Conservation (phyloP, 192 early-diverging fungal species). For the Powellomyces hirtus region DNA sequence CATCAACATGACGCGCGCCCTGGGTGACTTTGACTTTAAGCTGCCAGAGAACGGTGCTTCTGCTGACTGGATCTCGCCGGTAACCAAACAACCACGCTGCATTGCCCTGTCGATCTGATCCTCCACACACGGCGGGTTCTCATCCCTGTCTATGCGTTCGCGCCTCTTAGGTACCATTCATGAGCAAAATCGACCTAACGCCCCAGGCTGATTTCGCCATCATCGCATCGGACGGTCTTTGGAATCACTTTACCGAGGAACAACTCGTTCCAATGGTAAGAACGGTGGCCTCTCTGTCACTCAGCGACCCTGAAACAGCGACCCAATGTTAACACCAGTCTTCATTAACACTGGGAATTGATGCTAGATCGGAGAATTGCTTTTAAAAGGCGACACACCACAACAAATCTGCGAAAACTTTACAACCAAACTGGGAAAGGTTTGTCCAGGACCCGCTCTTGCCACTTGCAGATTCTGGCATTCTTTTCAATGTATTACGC, state of each 20-base stretch:
- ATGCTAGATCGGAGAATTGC: constrained; percentile 24
- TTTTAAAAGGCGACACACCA: constrained; percentile 9
- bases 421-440: constrained; percentile 14
- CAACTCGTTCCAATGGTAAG: constrained; percentile 18
- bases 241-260: constrained; percentile 13
- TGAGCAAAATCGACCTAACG: background rate
- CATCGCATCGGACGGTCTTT: constrained; percentile 28
- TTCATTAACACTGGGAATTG: no score
- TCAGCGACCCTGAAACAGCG: no score
- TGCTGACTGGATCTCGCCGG: constrained; percentile 31
- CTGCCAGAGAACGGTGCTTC: constrained; percentile 16
- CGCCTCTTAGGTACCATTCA: constrained; percentile 19
- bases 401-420: constrained; percentile 20
- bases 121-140: no score
- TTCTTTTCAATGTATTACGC: background rate
- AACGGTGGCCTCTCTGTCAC: background rate
- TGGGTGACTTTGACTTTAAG: constrained; percentile 35
- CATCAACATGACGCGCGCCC: constrained; percentile 28
- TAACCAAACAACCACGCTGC: constrained; percentile 6
- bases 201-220: constrained; percentile 22
- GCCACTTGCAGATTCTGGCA: background rate
- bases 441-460: background rate
- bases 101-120: background rate
- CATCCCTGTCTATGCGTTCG: no score
- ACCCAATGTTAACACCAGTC: no score